Evolutionary conservation across 768 basidiomycete genomes (phyloP).

Genomic region (Termitomyces sp.): DNA sequence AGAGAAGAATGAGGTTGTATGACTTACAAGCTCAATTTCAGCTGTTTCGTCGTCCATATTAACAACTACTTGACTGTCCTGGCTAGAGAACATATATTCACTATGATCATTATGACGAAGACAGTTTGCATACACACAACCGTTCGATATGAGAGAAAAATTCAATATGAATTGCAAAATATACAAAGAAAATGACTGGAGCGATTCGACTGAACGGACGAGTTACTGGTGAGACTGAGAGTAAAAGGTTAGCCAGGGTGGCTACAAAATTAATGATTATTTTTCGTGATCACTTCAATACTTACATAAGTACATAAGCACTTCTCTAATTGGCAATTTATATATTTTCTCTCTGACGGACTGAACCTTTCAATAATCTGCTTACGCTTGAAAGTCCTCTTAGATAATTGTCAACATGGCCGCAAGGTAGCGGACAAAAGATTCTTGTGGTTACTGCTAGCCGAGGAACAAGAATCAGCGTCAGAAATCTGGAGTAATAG

Average conservation of each 20-base stretch:
- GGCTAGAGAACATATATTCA: background rate
- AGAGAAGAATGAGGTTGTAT: background rate
- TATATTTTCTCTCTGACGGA: background rate
- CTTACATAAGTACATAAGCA: background rate
- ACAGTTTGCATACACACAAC: background rate
- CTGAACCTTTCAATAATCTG: background rate
- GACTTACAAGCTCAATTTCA: constrained; percentile 64
- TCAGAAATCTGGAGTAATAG: background rate
- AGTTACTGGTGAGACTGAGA: background rate
- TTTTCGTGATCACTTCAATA: background rate
- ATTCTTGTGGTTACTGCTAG: background rate
- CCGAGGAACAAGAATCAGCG: background rate
- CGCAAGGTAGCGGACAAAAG: background rate
- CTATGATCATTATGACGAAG: background rate
- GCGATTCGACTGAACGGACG: background rate
- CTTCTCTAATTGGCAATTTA: background rate
- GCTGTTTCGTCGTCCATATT: constrained; percentile 61
- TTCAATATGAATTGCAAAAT: background rate
- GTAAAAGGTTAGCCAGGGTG: no score
- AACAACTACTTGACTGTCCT: background rate
- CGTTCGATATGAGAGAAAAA: background rate
- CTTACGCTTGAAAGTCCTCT: background rate
- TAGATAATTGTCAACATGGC: background rate
- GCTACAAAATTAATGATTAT: background rate
- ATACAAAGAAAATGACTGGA: background rate